Conservation (phyloP, 2,329 filamentous ascomycete species). For the Stagonosporopsis chrysanthemi region DNA sequence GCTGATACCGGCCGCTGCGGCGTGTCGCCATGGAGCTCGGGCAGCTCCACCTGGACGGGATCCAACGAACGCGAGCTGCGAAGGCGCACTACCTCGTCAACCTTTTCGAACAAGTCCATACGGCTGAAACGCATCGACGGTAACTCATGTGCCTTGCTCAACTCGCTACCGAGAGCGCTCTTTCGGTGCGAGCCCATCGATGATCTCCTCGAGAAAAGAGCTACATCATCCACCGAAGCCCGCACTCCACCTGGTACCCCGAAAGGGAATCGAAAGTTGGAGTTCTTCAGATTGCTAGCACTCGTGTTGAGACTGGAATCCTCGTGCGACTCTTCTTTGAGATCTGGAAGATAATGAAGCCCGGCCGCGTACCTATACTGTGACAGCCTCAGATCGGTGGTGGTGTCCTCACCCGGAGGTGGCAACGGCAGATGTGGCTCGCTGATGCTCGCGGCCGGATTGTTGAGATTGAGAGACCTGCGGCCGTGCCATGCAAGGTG, state of each 20-base stretch:
- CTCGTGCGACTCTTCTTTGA: conserved; percentile 59
- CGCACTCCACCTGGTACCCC: conserved; percentile 27
- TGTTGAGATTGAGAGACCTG: conserved; percentile 18
- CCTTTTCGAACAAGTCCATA: conserved; percentile 55
- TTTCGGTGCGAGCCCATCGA: conserved; percentile 31
- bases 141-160: conserved; percentile 48
- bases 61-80: conserved; percentile 51
- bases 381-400: conserved; percentile 44
- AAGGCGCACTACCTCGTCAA: conserved; percentile 54
- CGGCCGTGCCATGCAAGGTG: conserved; percentile 42
- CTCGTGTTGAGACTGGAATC: conserved; percentile 54
- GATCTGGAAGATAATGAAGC: conserved; percentile 50
- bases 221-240: conserved; percentile 32
- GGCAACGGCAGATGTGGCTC: conserved; percentile 21
- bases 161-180: conserved; percentile 30
- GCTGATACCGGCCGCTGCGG: conserved; percentile 47
- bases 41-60: conserved; percentile 30
- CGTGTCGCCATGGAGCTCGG: conserved; percentile 41
- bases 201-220: conserved; percentile 28
- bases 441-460: conserved; percentile 12
- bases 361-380: conserved; percentile 41
- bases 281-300: conserved; percentile 43
- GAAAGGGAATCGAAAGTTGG: conserved; percentile 37
- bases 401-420: conserved; percentile 38
- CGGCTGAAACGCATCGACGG: conserved; percentile 59